Evolutionary conservation across 1,284 basidiomycete species (phyloP), one percentile per base, ranked within the genome.

Genomic region (Tylopilus sp.): DNA sequence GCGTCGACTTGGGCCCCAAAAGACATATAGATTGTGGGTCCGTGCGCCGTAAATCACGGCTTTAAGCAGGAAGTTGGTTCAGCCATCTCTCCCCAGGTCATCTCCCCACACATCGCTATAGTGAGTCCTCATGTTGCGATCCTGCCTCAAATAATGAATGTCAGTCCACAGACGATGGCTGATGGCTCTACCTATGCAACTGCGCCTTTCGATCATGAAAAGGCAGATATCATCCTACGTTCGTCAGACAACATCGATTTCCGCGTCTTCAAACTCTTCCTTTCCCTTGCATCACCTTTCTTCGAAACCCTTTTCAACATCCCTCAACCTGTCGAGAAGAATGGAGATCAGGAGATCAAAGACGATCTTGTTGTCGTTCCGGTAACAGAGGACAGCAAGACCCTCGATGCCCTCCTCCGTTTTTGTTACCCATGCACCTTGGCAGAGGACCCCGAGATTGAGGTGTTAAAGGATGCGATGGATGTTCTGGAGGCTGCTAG

Each of bases 241-340:
- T 76, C 75, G 4, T 73, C 74, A 15, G 76, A 78, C 57, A 64
- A 69, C 44, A 10, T 47, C 33, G 53, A 61, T 19, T 58, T 61
- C 12, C 34, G 43, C 4, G 66, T 73, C 12, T 74, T 75, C 66
- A 74, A 18, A n/a, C 48, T 48, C 26, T 49, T 50, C 33, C 49
- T 50, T 13, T 49, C 48, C 7, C 46, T 41, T 13, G 46, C 33
- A 19, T 49, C 48, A 74, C 70, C 75, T 0, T 67, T 77, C 51
- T 75, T 78, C 49, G 60, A 66, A n/a, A 61, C 69, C 31, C 68
- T 75, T 53, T 72, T 75, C 48, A 63, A 69, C 13, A 65, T 76
- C 31, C 74, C 74, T 23, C 48, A 75, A 51, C 63, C 71, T 6
- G 12, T 41, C 33, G 40, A 44, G 58, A 46, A 16, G n/a, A 31